phyloP scores from a whole-genome alignment of 805 yeast species.

The Candida qinlingensis region DNA sequence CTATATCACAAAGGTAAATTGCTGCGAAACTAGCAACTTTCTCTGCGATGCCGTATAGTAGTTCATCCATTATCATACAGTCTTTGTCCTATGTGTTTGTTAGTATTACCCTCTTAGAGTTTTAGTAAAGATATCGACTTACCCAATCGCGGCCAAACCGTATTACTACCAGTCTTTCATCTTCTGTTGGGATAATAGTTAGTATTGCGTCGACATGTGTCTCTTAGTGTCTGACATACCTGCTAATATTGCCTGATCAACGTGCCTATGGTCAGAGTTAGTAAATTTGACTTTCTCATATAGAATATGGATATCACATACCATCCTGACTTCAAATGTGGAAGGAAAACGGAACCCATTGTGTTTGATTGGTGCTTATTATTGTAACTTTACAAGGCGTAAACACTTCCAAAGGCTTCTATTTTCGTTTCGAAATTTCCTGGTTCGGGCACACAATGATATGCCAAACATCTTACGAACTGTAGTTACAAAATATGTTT shows the following conservation, averaged over 20 bases:
- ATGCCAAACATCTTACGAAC: neutral
- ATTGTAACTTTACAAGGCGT: too few species aligned
- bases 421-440: neutral
- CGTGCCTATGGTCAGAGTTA: constrained; percentile 50
- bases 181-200: constrained; percentile 40
- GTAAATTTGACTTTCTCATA: neutral
- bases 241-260: constrained; percentile 93
- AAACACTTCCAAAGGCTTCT: too few species aligned
- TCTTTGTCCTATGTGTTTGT: constrained; percentile 41
- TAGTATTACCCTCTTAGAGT: neutral
- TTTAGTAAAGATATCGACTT: neutral
- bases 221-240: constrained; percentile 9
- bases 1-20: constrained; percentile 83
- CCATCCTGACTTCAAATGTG: constrained; percentile 78
- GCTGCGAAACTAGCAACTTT: constrained; percentile 84
- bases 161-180: constrained; percentile 79
- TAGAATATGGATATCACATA: constrained; percentile 6
- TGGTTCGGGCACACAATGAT: neutral
- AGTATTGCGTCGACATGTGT: neutral
- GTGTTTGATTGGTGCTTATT: too few species aligned
- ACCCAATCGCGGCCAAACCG: constrained; percentile 76
- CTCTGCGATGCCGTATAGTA: constrained; percentile 73
- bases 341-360: constrained; percentile 80
- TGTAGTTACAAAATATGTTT: neutral
- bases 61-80: constrained; percentile 89